These are phyloP conservation scores for Cunninghamia lanceolata DNA, from an alignment of 75 land plant species.

Conservation along the genomic window DNA sequence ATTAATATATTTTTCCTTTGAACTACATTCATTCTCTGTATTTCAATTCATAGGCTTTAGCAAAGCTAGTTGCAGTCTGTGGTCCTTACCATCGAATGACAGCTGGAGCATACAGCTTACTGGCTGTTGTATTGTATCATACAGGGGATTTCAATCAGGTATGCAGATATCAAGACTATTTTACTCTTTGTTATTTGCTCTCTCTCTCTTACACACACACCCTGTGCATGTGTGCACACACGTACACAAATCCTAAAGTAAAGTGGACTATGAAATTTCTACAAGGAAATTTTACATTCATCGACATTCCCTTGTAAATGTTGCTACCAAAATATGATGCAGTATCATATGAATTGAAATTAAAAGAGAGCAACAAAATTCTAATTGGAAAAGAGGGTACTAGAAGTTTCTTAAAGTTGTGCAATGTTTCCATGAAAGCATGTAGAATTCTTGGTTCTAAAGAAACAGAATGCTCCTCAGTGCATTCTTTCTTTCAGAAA, in stretches of 20 bases:
- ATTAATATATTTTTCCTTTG: neutral
- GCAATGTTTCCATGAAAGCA: neutral
- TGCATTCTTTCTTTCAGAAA: neutral
- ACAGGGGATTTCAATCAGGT: conserved; percentile 99
- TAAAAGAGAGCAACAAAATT: neutral
- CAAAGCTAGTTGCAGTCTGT: conserved; percentile 93
- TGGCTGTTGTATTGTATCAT: conserved; percentile 97
- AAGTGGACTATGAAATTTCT: neutral
- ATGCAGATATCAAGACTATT: neutral
- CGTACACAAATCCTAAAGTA: neutral
- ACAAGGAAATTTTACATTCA: neutral
- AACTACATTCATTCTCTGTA: neutral
- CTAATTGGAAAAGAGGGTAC: neutral
- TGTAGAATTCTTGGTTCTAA: neutral
- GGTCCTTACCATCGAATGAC: conserved; percentile 99
- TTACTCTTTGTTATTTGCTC: neutral
- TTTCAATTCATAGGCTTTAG: conserved; percentile 63
- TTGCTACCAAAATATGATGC: neutral
- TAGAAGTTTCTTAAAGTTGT: neutral
- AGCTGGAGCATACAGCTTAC: conserved; percentile 94
- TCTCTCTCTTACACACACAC: neutral
- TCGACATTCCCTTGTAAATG: neutral
- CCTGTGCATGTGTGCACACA: no score
- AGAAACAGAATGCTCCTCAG: neutral
- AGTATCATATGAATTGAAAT: neutral